Evolutionary conservation across 1,139 yeast genomes (phyloP), one percentile per base, ranked within the genome.

Genomic region (Pichia sp.): DNA sequence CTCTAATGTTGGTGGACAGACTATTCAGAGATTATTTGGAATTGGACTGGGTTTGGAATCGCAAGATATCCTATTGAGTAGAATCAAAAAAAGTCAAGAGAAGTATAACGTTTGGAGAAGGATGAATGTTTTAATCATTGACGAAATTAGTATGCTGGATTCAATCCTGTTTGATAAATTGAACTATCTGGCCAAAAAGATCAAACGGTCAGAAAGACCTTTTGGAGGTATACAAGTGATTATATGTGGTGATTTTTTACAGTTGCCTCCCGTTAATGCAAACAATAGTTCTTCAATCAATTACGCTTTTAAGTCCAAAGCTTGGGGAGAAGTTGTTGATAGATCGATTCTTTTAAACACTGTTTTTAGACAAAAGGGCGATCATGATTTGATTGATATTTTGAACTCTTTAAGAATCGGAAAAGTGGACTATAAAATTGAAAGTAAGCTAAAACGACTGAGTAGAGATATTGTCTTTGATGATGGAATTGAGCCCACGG

Each of bases 211-310:
- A 36, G 56, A 59, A 9, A 55, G 52, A 39, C 85, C 86, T 0
- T 86, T 86, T 66, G 95, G 95, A 8, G 95, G 95, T 0, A 79
- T 86, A 38, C 95, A 86, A 60, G 56, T 86, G 10, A 75, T 86
- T 10, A 62, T 83, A 29, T 81, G 92, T 2, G 95, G 95, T 26
- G 95, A 86, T 60, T 86, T 86, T 57, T 85, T 79, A 61, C 95
- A 86, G 62, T 65, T 86, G 46, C 95, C 95, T 1, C 95, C 95
- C 0, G 94, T 88, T 5, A 67, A 73, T 29, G 44, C 39, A 23
- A 4, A n/a, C n/a, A 44, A 40, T n/a, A n/a, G 41, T 10, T 51
- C 56, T 5, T 61, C 64, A 33, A 37, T 47, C 5, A 43, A 47
- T 32, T 81, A 76, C 50, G 79, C 83, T 56, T 84, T 81, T 58